Base-by-base conservation (phyloP, 306 rosid species). In the Trifolium dubium region DNA sequence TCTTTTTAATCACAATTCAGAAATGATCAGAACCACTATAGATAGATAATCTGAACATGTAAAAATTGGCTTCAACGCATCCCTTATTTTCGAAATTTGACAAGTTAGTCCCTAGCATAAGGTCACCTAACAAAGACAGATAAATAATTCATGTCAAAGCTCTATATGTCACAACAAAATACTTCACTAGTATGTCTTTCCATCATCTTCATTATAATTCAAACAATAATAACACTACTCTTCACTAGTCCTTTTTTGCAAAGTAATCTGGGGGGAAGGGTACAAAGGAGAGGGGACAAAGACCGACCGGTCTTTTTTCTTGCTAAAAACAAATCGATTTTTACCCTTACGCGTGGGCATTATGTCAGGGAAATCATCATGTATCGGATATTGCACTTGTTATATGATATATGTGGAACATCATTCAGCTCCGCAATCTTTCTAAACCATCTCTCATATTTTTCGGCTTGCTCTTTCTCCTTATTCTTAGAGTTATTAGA, bases 321-420 rank as follows among this genome's bases (percentile, higher is more conserved):
- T 89, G 86, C 96, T 78, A 47, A 94, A 85, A 55, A 94, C 96
- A 81, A 94, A 94, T 54, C 86, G 83, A 63, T 89, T 94, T 85
- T 94, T 96, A 79, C 99, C 99, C 86, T 88, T 94, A 35, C 92
- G 96, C 88, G 86, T 83, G 1, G 97, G 99, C 99, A 94, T 94
- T 75, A 94, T 85, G 50, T 92, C 96, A 17, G 97, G 99, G 84
- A 94, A 92, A 80, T 92, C 96, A 43, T 90, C 90, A n/a, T n/a
- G n/a, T n/a, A 74, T 92, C 93, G 0, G 96, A 83, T 76, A 87
- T 76, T 68, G 89, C 87, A 67, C 80, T 85, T 32, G 92, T 64
- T n/a, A n/a, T n/a, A n/a, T n/a, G n/a, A n/a, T 11, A 80, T 71
- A 88, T 92, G 92, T 1, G 88, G 80, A 64, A 81, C 88, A 84